A percentile compares a stretch with the other conserved stretches of the same genome.
phyloP scores from a whole-genome alignment of 148 eudicot species.

The Camellia granthamiana region DNA sequence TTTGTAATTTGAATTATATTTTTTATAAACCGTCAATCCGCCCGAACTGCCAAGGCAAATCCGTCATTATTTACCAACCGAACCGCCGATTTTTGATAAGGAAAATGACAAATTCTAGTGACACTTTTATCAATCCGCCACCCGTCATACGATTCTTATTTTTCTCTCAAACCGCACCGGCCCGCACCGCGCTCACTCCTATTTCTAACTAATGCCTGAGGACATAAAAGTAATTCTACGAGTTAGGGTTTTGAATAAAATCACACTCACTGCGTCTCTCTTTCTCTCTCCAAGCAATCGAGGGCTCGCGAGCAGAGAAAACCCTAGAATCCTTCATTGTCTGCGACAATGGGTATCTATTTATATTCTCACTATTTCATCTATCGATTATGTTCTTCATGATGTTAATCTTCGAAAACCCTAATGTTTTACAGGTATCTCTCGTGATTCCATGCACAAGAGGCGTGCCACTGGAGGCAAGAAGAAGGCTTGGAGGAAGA shows the following conservation, averaged over 20 bases:
- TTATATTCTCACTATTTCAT: too few species aligned
- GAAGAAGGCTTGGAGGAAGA: conserved; percentile 72
- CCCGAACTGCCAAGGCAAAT: too few species aligned
- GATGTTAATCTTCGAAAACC: neutral
- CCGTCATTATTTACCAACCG: too few species aligned
- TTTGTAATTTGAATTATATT: too few species aligned
- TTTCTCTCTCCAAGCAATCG: neutral
- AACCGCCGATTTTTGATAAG: too few species aligned
- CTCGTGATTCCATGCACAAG: conserved; percentile 67
- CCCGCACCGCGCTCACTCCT: too few species aligned
- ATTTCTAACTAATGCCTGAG: neutral
- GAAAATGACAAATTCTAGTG: too few species aligned
- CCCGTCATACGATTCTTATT: too few species aligned
- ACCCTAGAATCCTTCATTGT: neutral
- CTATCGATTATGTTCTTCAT: conserved; percentile 9
- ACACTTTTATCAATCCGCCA: too few species aligned
- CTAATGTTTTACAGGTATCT: conserved; percentile 20
- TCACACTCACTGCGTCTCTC: neutral
- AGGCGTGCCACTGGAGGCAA: conserved; percentile 68
- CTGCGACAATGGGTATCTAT: conserved; percentile 9
- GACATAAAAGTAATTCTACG: neutral
- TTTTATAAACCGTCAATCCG: too few species aligned
- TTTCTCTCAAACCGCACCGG: too few species aligned
- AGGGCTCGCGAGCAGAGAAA: neutral
- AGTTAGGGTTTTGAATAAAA: conserved; percentile 4